Evolutionary conservation across 2,329 filamentous ascomycete genomes (phyloP).

Genomic region (Colletotrichum nymphaeae): DNA sequence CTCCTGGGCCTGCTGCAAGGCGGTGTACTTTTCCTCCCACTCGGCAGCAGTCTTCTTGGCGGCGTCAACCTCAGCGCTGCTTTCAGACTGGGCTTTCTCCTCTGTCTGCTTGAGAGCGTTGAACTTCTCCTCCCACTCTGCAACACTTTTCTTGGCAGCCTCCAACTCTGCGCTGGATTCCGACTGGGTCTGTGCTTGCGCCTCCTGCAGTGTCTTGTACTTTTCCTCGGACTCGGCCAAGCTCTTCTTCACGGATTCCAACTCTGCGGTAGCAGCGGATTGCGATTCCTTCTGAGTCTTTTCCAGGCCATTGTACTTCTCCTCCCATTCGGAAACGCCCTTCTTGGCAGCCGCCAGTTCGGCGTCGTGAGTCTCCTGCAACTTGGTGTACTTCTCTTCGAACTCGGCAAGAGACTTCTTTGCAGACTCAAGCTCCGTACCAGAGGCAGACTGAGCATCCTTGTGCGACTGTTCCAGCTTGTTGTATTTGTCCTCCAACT

Average conservation of each 20-base stretch:
- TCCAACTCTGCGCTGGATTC: conserved; percentile 37
- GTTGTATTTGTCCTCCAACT: conserved; percentile 39
- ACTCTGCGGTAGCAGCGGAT: conserved; percentile 36
- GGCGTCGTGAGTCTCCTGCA: conserved; percentile 32
- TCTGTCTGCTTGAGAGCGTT: conserved; percentile 38
- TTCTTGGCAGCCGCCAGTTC: conserved; percentile 34
- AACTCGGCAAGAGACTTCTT: conserved; percentile 36
- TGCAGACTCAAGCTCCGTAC: conserved; percentile 23
- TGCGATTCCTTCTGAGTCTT: conserved; percentile 42
- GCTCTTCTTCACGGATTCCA: conserved; percentile 38
- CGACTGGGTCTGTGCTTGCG: conserved; percentile 42
- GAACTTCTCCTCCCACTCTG: conserved; percentile 41
- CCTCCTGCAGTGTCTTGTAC: conserved; percentile 40
- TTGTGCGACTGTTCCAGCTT: conserved; percentile 42
- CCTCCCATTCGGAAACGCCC: conserved; percentile 38
- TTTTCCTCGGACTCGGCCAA: conserved; percentile 43
- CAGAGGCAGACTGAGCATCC: conserved; percentile 19
- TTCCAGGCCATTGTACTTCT: conserved; percentile 37
- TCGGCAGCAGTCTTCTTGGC: conserved; percentile 35
- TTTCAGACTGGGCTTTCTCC: conserved; percentile 42
- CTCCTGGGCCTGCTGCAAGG: conserved; percentile 39
- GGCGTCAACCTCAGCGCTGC: conserved; percentile 32
- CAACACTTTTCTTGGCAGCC: conserved; percentile 28
- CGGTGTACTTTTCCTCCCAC: conserved; percentile 40
- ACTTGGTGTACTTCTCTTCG: conserved; percentile 38